These are phyloP conservation scores for Clathrospora elynae DNA, from an alignment of 2,329 filamentous ascomycete genomes.

Conservation along the genomic window DNA sequence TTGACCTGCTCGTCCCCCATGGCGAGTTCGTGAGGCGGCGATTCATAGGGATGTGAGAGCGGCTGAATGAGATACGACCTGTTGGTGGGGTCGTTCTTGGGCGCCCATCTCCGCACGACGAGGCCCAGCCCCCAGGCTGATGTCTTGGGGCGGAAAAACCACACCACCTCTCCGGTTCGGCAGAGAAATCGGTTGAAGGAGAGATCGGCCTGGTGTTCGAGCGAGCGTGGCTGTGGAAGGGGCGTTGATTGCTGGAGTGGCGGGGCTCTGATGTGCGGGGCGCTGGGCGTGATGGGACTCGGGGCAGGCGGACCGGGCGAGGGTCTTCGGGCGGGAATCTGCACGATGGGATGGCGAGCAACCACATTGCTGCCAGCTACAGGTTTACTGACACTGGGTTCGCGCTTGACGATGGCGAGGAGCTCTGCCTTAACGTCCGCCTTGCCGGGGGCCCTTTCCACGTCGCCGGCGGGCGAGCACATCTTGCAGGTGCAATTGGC, in stretches of 20 bases:
- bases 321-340: slow-evolving; percentile 32
- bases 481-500: slow-evolving; percentile 64
- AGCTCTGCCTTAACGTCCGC: slow-evolving; percentile 30
- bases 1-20: slow-evolving; percentile 54
- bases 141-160: slow-evolving; percentile 57
- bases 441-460: slow-evolving; percentile 41
- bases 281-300: slow-evolving; percentile 27
- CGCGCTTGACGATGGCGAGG: slow-evolving; percentile 32
- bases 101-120: slow-evolving; percentile 54
- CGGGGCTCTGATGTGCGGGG: slow-evolving; percentile 31
- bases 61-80: slow-evolving; percentile 55
- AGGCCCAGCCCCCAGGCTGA: slow-evolving; percentile 61
- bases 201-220: slow-evolving; percentile 58
- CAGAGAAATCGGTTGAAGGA: slow-evolving; percentile 57
- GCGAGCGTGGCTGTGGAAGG: slow-evolving; percentile 48
- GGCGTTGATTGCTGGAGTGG: slow-evolving; percentile 40
- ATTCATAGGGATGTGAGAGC: slow-evolving; percentile 53
- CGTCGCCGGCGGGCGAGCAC: slow-evolving; percentile 57
- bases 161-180: slow-evolving; percentile 61
- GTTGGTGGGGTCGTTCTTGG: slow-evolving; percentile 34
- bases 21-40: slow-evolving; percentile 51
- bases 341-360: slow-evolving; percentile 30
- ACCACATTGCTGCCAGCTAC: slow-evolving; percentile 3
- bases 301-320: slow-evolving; percentile 26
- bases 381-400: slow-evolving; percentile 24